Base-by-base conservation (phyloP, 2,329 filamentous ascomycete species). In the Monosporascus cannonballus region DNA sequence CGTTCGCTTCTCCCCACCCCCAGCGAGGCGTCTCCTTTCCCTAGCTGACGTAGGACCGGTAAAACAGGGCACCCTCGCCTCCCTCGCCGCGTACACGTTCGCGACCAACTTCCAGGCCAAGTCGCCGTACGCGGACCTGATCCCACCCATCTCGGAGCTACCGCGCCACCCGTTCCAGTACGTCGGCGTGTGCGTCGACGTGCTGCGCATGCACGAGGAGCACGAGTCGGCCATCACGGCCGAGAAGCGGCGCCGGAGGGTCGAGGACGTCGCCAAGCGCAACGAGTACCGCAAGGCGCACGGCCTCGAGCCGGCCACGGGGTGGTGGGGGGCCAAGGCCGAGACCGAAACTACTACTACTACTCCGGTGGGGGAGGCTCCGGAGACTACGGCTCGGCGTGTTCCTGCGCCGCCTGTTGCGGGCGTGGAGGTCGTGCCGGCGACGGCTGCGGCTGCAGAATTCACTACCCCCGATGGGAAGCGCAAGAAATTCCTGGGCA, bases 201-300 rank as follows among this genome's bases (percentile, higher is more conserved):
- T 96, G 52, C 82, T 93, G 65, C 78, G 82, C 55, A 79, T 96
- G 74, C 87, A 95, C 67, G 81, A 88, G 60, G 80, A 84, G 61
- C 86, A 92, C 69, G 81, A 82, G 59, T 86, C 84, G 30, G 76
- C 80, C 58, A 74, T 84, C 65, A 87, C 87, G 27, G 77, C 80
- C 50, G 89, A 92, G 70, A 84, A 84, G 73, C 81, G 92, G 51
- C 81, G 83, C 64, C 80, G 80, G 65, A 85, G 84, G 60, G 78
- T 90, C 52, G 90, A 96, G 60, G 94, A 99, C 73, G 86, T 94
- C 27, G 81, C 86, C 69, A 96, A 96, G 82, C 81, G 93, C 63
- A 82, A 82, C 56, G 85, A 89, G 70, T 99, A 90, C 72, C 84
- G 92, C 64, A 86, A 90, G 71, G 90, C 87, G 55, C 90, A 96